Evolutionary conservation across 106 monocot species (phyloP).

Genomic region (Dactylorhiza incarnata): DNA sequence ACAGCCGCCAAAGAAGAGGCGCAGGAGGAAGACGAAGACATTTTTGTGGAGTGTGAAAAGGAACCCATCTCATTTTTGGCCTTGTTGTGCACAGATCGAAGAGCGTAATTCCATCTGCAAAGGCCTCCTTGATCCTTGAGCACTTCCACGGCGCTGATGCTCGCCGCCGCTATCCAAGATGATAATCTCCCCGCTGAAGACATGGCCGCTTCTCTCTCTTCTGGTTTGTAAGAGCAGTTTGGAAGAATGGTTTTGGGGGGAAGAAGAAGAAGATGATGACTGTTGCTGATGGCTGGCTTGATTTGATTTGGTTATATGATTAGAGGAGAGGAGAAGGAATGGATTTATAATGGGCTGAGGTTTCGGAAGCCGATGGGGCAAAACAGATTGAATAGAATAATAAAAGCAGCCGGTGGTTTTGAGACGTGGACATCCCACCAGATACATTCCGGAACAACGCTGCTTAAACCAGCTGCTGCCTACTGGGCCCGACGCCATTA

Average conservation of each 20-base stretch:
- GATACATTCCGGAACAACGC: no score
- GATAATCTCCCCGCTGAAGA: constrained; percentile 1
- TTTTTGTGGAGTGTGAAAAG: neutral
- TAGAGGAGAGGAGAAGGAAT: neutral
- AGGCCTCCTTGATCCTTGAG: constrained; percentile 19
- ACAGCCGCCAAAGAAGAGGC: neutral
- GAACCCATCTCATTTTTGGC: neutral
- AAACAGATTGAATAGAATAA: no score
- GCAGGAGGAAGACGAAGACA: neutral
- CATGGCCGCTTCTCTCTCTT: neutral
- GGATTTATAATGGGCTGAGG: neutral
- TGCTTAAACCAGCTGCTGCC: no score
- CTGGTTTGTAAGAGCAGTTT: neutral
- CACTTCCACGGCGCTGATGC: constrained; percentile 9
- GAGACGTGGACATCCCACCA: no score
- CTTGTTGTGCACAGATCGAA: neutral
- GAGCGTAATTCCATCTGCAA: constrained; percentile 7
- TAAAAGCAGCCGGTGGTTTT: no score
- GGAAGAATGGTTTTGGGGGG: neutral
- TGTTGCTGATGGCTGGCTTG: no score
- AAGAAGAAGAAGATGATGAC: neutral
- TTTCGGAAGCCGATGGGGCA: no score
- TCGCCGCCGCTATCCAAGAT: constrained; percentile 12
- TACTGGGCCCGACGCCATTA: no score
- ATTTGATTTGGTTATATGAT: neutral